Conservation (phyloP, 768 basidiomycete species). For the Suillus luteus region DNA sequence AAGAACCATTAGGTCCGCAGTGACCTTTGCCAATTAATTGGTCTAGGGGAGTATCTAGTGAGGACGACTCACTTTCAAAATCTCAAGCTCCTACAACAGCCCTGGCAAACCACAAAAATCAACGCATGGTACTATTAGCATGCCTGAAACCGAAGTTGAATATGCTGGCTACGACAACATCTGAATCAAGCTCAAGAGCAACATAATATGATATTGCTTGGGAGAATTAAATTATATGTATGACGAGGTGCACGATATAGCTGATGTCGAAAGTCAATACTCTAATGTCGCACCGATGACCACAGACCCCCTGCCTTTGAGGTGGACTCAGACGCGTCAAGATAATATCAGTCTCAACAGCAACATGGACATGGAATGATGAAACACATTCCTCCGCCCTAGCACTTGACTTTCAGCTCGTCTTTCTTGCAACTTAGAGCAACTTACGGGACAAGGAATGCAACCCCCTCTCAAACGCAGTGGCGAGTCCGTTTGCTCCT, state of each 20-base stretch:
- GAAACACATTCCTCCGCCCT: slow-evolving; percentile 40
- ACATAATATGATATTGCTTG: not conserved
- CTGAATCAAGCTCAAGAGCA: not conserved
- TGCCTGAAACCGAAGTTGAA: not conserved
- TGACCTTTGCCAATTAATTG: slow-evolving; percentile 39
- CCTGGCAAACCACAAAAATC: not conserved
- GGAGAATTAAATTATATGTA: not conserved
- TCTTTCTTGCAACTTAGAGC: not conserved
- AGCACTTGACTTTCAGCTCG: slow-evolving; percentile 2
- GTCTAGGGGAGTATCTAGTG: not conserved
- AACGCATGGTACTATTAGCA: not conserved
- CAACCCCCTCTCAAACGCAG: slow-evolving; percentile 33
- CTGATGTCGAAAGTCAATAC: not conserved
- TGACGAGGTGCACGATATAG: not conserved
- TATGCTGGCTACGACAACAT: not conserved
- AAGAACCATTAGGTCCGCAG: too few relatives aligned
- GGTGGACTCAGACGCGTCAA: not conserved
- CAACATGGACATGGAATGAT: slow-evolving; percentile 39
- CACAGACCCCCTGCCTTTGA: not conserved
- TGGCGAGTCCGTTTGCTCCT: slow-evolving; percentile 17
- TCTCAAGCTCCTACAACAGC: not conserved
- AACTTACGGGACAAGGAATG: slow-evolving; percentile 35
- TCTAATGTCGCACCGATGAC: not conserved
- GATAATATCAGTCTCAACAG: not conserved
- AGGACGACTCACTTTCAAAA: not conserved